Evolutionary conservation across 2,329 filamentous ascomycete species (phyloP).

Genomic region (Talaromyces marneffei): DNA sequence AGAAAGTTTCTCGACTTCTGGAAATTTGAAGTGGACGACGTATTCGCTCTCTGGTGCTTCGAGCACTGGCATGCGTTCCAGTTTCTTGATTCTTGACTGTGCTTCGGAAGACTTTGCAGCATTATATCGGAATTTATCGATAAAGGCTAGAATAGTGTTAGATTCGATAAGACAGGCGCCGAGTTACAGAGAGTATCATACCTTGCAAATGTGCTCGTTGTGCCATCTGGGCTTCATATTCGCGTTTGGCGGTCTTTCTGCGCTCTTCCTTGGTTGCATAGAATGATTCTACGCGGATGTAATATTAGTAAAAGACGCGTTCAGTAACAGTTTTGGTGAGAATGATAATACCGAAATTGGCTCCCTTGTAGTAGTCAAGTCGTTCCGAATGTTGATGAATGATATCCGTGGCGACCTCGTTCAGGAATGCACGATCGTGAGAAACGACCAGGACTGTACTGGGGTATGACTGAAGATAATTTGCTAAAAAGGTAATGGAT

Average conservation of each 20-base stretch:
- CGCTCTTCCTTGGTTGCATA: conserved; percentile 97
- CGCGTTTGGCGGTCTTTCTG: conserved; percentile 90
- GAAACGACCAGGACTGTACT: conserved; percentile 94
- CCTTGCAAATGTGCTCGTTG: conserved; percentile 83
- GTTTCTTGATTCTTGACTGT: conserved; percentile 97
- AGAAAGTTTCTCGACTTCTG: conserved; percentile 93
- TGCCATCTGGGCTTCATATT: conserved; percentile 98
- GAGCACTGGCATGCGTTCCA: conserved; percentile 92
- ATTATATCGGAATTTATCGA: conserved; percentile 99
- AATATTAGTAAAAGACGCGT: conserved; percentile 10
- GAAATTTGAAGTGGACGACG: conserved; percentile 93
- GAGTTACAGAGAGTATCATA: conserved; percentile 16
- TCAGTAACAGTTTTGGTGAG: background rate
- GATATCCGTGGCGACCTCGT: conserved; percentile 98
- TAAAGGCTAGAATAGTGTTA: conserved; percentile 58
- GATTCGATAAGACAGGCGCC: background rate
- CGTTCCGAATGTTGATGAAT: conserved; percentile 97
- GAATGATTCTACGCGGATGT: conserved; percentile 61
- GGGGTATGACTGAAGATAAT: conserved; percentile 89
- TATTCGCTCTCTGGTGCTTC: conserved; percentile 90
- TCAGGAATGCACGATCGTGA: conserved; percentile 97
- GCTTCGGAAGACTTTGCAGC: conserved; percentile 97
- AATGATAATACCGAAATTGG: conserved; percentile 67
- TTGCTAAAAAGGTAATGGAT: conserved; percentile 96
- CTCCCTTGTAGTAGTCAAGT: conserved; percentile 96